These are phyloP conservation scores for Platanus orientalis DNA, from an alignment of 164 flowering plant species.

Conservation along the genomic window DNA sequence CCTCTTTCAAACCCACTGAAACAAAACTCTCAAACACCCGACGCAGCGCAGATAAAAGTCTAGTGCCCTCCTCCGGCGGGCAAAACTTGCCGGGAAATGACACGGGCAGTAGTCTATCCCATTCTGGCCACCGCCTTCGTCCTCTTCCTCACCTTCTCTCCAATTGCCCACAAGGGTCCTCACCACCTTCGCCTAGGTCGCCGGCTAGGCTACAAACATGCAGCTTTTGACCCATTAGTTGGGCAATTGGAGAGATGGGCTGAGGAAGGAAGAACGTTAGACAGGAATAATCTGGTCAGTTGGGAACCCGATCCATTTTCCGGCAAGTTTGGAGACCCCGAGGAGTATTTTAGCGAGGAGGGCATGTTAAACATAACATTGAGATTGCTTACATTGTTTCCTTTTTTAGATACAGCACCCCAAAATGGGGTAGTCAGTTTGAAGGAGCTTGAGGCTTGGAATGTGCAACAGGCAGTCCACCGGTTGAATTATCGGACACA, in stretches of 20 bases:
- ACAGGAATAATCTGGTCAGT: background rate
- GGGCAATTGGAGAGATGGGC: slow-evolving; percentile 18
- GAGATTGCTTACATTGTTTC: slow-evolving; percentile 50
- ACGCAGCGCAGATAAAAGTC: background rate
- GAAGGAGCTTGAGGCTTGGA: slow-evolving; percentile 52
- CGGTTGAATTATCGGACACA: slow-evolving; percentile 30
- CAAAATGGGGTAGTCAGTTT: slow-evolving; percentile 38
- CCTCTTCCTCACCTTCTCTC: slow-evolving; percentile 29
- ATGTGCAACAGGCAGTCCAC: slow-evolving; percentile 30
- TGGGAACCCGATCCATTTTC: slow-evolving; percentile 6
- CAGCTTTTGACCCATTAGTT: slow-evolving; percentile 49
- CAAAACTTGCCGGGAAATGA: slow-evolving; percentile 24
- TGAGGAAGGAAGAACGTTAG: background rate
- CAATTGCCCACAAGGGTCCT: background rate
- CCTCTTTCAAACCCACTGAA: too few relatives aligned
- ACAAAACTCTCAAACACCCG: too few relatives aligned
- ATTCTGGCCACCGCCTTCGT: slow-evolving; percentile 48
- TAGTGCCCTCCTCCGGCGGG: background rate
- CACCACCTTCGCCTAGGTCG: slow-evolving; percentile 18
- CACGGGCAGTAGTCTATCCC: slow-evolving; percentile 50
- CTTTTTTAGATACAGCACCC: slow-evolving; percentile 44
- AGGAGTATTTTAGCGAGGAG: slow-evolving; percentile 28
- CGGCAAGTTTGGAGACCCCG: slow-evolving; percentile 12
- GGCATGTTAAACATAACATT: slow-evolving; percentile 39
- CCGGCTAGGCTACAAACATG: slow-evolving; percentile 29